Evolutionary conservation across 2,329 filamentous ascomycete species (phyloP).

Genomic region (Fusarium chaquense): DNA sequence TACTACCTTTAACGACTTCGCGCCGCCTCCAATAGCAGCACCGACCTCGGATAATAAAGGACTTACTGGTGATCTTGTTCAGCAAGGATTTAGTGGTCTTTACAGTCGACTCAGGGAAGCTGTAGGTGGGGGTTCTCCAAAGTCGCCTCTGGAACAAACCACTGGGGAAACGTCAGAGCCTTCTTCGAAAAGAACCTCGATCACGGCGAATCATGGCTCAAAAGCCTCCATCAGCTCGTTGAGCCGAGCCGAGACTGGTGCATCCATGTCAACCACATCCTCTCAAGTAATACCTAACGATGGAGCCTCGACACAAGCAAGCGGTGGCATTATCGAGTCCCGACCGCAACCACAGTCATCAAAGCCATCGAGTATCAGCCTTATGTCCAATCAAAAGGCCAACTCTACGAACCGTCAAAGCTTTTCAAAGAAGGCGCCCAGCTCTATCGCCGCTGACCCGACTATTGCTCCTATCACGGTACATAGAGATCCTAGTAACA

Average conservation of each 20-base stretch:
- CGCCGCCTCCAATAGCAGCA: slow-evolving; percentile 72
- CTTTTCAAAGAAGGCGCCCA: slow-evolving; percentile 58
- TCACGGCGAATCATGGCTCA: slow-evolving; percentile 55
- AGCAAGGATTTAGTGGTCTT: slow-evolving; percentile 87
- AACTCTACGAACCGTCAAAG: slow-evolving; percentile 55
- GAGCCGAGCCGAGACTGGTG: slow-evolving; percentile 56
- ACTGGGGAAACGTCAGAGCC: slow-evolving; percentile 49
- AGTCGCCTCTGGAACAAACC: slow-evolving; percentile 51
- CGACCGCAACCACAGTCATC: slow-evolving; percentile 58
- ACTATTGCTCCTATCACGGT: slow-evolving; percentile 64
- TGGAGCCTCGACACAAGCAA: slow-evolving; percentile 53
- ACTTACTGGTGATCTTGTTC: slow-evolving; percentile 78
- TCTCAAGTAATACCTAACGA: slow-evolving; percentile 51
- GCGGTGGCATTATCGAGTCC: slow-evolving; percentile 54
- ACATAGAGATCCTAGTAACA: slow-evolving; percentile 61
- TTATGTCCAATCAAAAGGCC: slow-evolving; percentile 60
- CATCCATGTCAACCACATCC: slow-evolving; percentile 48
- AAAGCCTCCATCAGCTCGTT: slow-evolving; percentile 58
- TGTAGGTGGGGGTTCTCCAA: slow-evolving; percentile 71
- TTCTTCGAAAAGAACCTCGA: slow-evolving; percentile 58
- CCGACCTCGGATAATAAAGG: slow-evolving; percentile 74
- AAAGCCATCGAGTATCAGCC: slow-evolving; percentile 63
- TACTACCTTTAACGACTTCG: slow-evolving; percentile 95
- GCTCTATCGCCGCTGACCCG: slow-evolving; percentile 56
- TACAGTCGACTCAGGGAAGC: slow-evolving; percentile 88